Base-by-base conservation (phyloP, 2,329 filamentous ascomycete genomes). In the Alternaria viburni region DNA sequence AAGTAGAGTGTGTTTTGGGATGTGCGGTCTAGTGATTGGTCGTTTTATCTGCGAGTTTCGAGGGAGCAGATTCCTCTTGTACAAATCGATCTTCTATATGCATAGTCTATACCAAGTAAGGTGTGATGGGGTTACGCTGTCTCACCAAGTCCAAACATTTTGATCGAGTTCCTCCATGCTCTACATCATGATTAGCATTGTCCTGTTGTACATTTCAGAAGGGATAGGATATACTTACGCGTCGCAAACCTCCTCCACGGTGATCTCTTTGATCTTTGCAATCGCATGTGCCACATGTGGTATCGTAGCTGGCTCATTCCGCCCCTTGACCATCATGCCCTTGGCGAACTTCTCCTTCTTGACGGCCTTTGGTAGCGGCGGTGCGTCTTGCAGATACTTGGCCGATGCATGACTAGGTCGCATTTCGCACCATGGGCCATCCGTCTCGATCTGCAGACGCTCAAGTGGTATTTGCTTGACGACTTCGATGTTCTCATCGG, bases 391-490 rank as follows among this genome's bases (percentile, higher is more conserved):
- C 68, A 91, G 80, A 68, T 90, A 91, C 79, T 90, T 91, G 72
- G 90, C 92, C 3, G 93, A 93, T 28, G 94, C 93, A 81, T 99
- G 95, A 28, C 88, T 93, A 1, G 93, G 90, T 23, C 96, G 86
- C 62, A 99, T 95, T 79, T 99, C 96, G 76, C 96, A 99, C 82
- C 96, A 99, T 4, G 96, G 96, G 3, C 96, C 96, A 77, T 99
- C 96, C 0, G 96, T 99, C 85, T 99, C 96, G 51, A 99, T 89
- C 86, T 98, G 96, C 57, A 99, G 80, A 50, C 90, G 83, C 59
- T 94, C 89, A 11, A 99, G 83, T 11, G 90, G 91, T 43, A 98
- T 89, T 64, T 90, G 87, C 66, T 86, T 89, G 11, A 97, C 93
- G 3, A 97, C 94, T 13, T 87, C 90, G 44, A 97, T 88, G 73